Conservation (phyloP, 1,284 basidiomycete genomes). For the Retiboletus flavoniger region DNA sequence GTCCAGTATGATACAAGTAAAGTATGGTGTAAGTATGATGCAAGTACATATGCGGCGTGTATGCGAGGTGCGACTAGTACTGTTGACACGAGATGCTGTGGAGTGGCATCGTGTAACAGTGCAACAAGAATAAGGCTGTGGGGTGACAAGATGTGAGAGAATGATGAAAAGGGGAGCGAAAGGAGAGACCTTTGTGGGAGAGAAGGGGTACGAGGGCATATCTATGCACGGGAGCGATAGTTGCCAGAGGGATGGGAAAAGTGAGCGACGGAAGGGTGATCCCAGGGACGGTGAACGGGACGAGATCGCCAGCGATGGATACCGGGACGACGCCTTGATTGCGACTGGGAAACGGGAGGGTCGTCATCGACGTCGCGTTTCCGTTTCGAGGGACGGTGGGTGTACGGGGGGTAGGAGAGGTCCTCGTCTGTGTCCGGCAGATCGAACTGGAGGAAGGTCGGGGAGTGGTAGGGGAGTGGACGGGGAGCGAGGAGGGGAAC, state of each 20-base stretch:
- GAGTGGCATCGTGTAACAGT: constrained; percentile 6
- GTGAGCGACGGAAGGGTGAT: neutral
- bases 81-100: constrained; percentile 10
- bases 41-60: constrained; percentile 29
- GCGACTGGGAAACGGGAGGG: constrained; percentile 8
- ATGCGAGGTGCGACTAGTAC: constrained; percentile 11
- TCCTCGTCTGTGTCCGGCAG: constrained; percentile 68
- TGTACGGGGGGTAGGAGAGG: constrained; percentile 66
- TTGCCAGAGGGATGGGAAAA: constrained; percentile 19
- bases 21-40: constrained; percentile 28
- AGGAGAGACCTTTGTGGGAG: constrained; percentile 16
- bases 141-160: constrained; percentile 21
- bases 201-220: constrained; percentile 7
- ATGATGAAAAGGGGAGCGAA: neutral
- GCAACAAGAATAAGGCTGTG: constrained; percentile 14
- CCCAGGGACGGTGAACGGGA: constrained; percentile 10
- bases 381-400: constrained; percentile 49
- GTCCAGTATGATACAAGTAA: constrained; percentile 28
- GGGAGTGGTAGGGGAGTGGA: constrained; percentile 66
- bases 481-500: constrained; percentile 64
- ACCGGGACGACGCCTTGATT: constrained; percentile 26
- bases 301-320: constrained; percentile 24
- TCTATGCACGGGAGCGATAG: constrained; percentile 20
- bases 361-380: constrained; percentile 45
- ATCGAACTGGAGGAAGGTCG: constrained; percentile 65